Base-by-base conservation (phyloP, 495 filamentous ascomycete genomes). In the Cercophora samala region DNA sequence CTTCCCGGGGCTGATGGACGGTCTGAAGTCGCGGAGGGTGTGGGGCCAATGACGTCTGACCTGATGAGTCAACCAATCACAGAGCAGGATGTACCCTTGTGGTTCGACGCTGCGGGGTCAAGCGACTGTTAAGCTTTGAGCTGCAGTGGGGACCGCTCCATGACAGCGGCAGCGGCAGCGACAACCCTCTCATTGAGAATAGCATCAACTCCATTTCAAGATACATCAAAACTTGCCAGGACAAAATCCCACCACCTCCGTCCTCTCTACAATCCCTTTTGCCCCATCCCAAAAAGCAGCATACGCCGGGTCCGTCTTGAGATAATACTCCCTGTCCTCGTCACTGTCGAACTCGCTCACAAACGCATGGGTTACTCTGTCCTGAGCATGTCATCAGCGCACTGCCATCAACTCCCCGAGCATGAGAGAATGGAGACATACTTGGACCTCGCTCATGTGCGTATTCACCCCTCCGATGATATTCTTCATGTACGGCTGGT, bases 391-490 rank as follows among this genome's bases (percentile, higher is more conserved):
- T 21, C 15, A 8, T 56, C 56, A 18, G 18, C 5, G 3, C n/a
- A 56, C 18, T 21, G 6, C 3, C n/a, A 11, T 46, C 37, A 46
- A 3, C 18, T 21, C 53, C 53, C 8, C 5, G 11, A 56, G 22
- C 5, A 29, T 5, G 21, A 56, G 22, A 21, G n/a, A n/a, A n/a
- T n/a, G n/a, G n/a, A n/a, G n/a, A 56, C 22, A 21, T 6, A 56
- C 53, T 56, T 56, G 53, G 37, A 9, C 3, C 0, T 56, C 53
- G 21, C n/a, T 23, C 53, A 56, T 56, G 17, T 19, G 5, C 69
- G 87, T 89, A 64, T 92, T 84, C 54, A 72, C 74, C 0, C 89
- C 89, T 3, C 87, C 89, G 0, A 80, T 81, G 15, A 78, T 71
- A 2, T 82, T 76, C 64, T 83, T 82, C 64, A 92, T 80, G 66